A percentile compares a stretch with the other conserved stretches of the same genome.
Evolutionary conservation across 257 asterid species (phyloP).

Genomic region (Penstemon eatonii): DNA sequence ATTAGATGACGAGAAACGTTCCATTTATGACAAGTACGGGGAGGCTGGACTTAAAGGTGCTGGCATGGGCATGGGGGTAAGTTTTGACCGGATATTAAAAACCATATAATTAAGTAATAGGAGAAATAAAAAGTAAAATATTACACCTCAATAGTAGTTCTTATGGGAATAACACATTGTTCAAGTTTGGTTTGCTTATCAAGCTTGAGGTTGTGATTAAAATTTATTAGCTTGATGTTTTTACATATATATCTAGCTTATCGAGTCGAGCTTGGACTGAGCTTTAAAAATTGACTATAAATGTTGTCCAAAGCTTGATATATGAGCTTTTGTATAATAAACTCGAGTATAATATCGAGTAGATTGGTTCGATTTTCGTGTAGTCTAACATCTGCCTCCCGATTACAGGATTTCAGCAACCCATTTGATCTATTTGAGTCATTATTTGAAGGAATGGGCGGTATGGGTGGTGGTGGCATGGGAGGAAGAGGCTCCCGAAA

Average conservation of each 20-base stretch:
- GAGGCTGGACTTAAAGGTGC: slow-evolving; percentile 99
- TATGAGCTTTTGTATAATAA: too few relatives aligned
- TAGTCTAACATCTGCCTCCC: slow-evolving; percentile 31
- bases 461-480: slow-evolving; percentile 82
- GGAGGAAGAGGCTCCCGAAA: slow-evolving; percentile 76
- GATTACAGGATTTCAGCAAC: slow-evolving; percentile 85
- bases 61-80: slow-evolving; percentile 90
- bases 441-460: slow-evolving; percentile 83
- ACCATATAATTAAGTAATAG: neutral
- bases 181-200: too few relatives aligned
- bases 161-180: too few relatives aligned
- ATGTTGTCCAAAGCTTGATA: too few relatives aligned
- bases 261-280: too few relatives aligned
- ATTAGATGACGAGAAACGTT: slow-evolving; percentile 94
- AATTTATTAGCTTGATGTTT: too few relatives aligned
- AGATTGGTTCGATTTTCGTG: too few relatives aligned
- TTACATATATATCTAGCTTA: too few relatives aligned
- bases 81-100: slow-evolving; percentile 31
- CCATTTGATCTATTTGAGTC: slow-evolving; percentile 92
- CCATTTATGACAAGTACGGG: slow-evolving; percentile 89
- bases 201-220: too few relatives aligned
- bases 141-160: neutral
- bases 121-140: neutral
- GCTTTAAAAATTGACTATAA: too few relatives aligned
- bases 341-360: too few relatives aligned